These are phyloP conservation scores for Aspergillus fijiensis DNA, from an alignment of 2,329 filamentous ascomycete genomes.

Conservation along the genomic window DNA sequence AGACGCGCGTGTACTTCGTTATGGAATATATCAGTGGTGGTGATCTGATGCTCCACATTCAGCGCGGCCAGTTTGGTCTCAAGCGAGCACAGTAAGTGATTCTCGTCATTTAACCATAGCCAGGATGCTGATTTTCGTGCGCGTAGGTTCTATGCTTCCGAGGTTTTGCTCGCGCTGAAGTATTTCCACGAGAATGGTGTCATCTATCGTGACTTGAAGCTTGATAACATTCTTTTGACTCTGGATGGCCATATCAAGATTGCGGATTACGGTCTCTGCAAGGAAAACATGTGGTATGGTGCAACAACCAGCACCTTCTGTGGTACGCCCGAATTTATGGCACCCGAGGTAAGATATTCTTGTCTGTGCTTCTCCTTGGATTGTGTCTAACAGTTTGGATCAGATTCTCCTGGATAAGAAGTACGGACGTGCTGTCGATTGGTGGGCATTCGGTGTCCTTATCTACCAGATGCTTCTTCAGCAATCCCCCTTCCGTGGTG, in stretches of 20 bases:
- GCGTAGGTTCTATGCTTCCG: constrained; percentile 85
- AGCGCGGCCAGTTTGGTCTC: constrained; percentile 90
- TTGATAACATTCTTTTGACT: constrained; percentile 88
- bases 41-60: constrained; percentile 98
- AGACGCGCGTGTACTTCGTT: constrained; percentile 97
- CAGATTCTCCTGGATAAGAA: constrained; percentile 97
- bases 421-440: constrained; percentile 94
- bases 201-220: constrained; percentile 83
- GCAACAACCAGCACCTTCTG: constrained; percentile 97
- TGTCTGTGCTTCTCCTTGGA: neutral
- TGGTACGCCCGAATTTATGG: constrained; percentile 99
- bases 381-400: constrained; percentile 21
- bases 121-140: neutral
- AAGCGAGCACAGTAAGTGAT: constrained; percentile 85
- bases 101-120: neutral
- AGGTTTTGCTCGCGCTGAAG: constrained; percentile 94
- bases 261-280: constrained; percentile 97
- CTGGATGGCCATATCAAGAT: constrained; percentile 98
- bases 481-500: constrained; percentile 96
- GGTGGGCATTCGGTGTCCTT: constrained; percentile 98
- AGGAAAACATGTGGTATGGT: constrained; percentile 99
- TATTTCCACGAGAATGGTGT: constrained; percentile 99
- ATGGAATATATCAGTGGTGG: constrained; percentile 99
- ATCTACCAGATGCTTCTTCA: constrained; percentile 99
- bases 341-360: constrained; percentile 71